Conservation (phyloP, 768 basidiomycete species). For the Termitomyces sp. region DNA sequence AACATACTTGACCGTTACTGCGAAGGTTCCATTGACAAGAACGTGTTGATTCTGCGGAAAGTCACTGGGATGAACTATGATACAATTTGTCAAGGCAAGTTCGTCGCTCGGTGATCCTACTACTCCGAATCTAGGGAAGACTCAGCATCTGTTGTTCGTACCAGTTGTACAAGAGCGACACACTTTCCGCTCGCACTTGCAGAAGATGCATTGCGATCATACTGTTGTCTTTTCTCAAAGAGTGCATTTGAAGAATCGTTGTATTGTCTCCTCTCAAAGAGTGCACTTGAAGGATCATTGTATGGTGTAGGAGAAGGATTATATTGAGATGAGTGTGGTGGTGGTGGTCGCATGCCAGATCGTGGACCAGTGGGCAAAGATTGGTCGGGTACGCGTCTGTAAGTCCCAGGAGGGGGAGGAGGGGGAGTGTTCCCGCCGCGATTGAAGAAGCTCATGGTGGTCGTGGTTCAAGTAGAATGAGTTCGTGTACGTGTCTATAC, state of each 20-base stretch:
- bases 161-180: neutral
- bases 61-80: slow-evolving; percentile 78
- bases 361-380: slow-evolving; percentile 29
- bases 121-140: slow-evolving; percentile 45
- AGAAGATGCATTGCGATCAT: slow-evolving; percentile 37
- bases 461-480: neutral
- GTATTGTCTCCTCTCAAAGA: slow-evolving; percentile 54
- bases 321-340: slow-evolving; percentile 40
- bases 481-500: slow-evolving; percentile 1
- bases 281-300: slow-evolving; percentile 45
- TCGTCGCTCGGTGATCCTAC: slow-evolving; percentile 58
- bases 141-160: slow-evolving; percentile 5
- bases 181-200: slow-evolving; percentile 25
- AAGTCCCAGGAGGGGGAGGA: slow-evolving; percentile 34
- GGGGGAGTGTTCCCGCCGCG: slow-evolving; percentile 32
- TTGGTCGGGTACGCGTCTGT: slow-evolving; percentile 38
- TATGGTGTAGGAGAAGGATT: slow-evolving; percentile 36
- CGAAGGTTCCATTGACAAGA: slow-evolving; percentile 65
- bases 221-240: slow-evolving; percentile 44
- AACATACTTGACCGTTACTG: slow-evolving; percentile 70
- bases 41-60: slow-evolving; percentile 74
- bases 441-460: slow-evolving; percentile 48
- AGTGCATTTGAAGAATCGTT: slow-evolving; percentile 46
- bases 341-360: slow-evolving; percentile 31
- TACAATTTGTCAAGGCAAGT: slow-evolving; percentile 76